Conservation (phyloP, 805 yeast genomes). For the Lipomyces spencermartinsiae region DNA sequence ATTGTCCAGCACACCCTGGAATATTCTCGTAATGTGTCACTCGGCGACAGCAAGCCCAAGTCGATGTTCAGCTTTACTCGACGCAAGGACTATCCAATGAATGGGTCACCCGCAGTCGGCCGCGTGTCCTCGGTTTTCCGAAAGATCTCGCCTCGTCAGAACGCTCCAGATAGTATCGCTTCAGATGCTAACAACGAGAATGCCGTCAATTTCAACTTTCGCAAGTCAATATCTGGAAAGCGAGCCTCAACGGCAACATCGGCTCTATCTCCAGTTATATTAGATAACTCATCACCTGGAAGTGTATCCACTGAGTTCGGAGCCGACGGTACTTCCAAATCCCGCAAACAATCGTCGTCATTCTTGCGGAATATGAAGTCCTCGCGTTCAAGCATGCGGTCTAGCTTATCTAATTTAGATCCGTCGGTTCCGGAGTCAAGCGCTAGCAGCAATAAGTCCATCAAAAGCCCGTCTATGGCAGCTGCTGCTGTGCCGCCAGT, state of each 20-base stretch:
- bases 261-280: slow-evolving; percentile 22
- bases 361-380: slow-evolving; percentile 9
- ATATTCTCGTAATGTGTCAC: not conserved
- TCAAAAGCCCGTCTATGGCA: not conserved
- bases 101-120: slow-evolving; percentile 7
- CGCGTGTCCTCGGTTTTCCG: slow-evolving; percentile 20
- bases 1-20: not conserved
- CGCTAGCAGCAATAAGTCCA: not conserved
- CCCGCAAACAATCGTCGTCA: slow-evolving; percentile 1
- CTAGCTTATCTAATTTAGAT: not conserved
- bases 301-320: slow-evolving; percentile 16
- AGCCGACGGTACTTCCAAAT: not conserved
- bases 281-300: slow-evolving; percentile 18
- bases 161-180: not conserved
- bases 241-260: slow-evolving; percentile 20
- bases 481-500: not conserved
- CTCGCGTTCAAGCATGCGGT: slow-evolving; percentile 2
- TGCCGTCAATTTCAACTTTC: slow-evolving; percentile 12
- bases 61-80: slow-evolving; percentile 22
- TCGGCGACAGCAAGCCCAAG: not conserved
- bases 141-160: slow-evolving; percentile 22
- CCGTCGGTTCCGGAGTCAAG: not conserved
- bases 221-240: slow-evolving; percentile 5
- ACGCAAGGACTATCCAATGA: slow-evolving; percentile 13
- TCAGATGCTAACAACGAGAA: slow-evolving; percentile 6